Evolutionary conservation across 768 basidiomycete genomes (phyloP).

Genomic region (Serendipita vermifera): DNA sequence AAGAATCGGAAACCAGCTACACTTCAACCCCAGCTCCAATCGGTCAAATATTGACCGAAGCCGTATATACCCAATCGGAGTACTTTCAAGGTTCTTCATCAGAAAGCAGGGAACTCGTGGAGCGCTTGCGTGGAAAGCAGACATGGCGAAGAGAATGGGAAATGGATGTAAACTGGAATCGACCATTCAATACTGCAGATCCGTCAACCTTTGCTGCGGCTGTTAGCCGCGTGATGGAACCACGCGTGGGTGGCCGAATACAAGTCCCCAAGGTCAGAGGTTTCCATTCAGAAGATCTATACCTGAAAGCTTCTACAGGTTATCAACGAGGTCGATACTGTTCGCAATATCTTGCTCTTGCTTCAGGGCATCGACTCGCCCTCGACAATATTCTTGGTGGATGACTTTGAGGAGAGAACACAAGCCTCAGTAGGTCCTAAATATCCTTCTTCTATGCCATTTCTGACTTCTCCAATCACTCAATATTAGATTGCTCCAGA

Average conservation of each 20-base stretch:
- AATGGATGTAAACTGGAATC: conserved; percentile 30
- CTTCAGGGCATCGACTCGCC: conserved; percentile 44
- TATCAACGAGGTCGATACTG: conserved; percentile 61
- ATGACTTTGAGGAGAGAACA: conserved; percentile 26
- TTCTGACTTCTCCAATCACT: background rate
- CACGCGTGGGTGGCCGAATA: background rate
- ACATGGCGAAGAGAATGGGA: conserved; percentile 66
- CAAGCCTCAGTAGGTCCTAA: conserved; percentile 26
- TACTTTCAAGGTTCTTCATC: background rate
- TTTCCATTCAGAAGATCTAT: conserved; percentile 18
- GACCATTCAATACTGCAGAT: conserved; percentile 49
- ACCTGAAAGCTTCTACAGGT: conserved; percentile 9
- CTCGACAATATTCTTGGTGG: conserved; percentile 35
- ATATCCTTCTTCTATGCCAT: background rate
- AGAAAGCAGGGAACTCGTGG: conserved; percentile 36
- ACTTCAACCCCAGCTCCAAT: background rate
- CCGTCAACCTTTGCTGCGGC: conserved; percentile 56
- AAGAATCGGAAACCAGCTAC: conserved; percentile 1
- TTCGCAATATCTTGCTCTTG: conserved; percentile 62
- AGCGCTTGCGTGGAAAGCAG: conserved; percentile 47
- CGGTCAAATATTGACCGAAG: too few relatives aligned
- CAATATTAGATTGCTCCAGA: conserved; percentile 20
- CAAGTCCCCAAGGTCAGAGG: background rate
- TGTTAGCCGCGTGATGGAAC: background rate
- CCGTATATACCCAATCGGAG: too few relatives aligned